Conservation (phyloP, 352 stramenopile species). For the Pythium biforme region DNA sequence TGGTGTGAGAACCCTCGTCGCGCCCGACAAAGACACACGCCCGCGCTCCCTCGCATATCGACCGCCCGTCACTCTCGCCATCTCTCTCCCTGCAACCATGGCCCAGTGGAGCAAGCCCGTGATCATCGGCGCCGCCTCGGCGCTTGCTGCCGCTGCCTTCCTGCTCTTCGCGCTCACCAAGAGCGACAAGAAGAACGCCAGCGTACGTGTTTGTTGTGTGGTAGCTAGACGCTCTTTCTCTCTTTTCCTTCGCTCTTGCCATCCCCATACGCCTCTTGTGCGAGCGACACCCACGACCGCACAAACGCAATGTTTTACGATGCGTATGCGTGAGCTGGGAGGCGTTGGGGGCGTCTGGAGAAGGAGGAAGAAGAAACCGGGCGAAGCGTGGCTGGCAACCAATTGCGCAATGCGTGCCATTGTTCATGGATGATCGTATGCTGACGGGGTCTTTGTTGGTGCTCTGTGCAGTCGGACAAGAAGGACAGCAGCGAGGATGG, state of each 20-base stretch:
- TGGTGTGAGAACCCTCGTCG: constrained; percentile 12
- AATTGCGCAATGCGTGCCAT: not conserved
- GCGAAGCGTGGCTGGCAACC: not conserved
- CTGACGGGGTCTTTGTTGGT: not conserved
- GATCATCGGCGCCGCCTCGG: constrained; percentile 75
- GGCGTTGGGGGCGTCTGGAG: too few relatives aligned
- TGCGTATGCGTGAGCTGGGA: too few relatives aligned
- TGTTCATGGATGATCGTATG: not conserved
- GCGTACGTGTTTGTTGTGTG: constrained; percentile 26
- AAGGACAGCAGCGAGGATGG: constrained; percentile 58
- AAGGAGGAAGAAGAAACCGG: too few relatives aligned
- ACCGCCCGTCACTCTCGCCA: not conserved
- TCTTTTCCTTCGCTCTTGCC: too few relatives aligned
- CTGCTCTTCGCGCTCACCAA: constrained; percentile 54
- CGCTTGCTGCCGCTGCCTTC: constrained; percentile 51
- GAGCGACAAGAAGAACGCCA: constrained; percentile 36
- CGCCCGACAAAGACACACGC: constrained; percentile 28
- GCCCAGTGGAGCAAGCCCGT: constrained; percentile 80
- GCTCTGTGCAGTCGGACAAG: constrained; percentile 38
- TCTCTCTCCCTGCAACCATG: constrained; percentile 33
- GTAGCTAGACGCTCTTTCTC: too few relatives aligned
- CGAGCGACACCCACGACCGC: too few relatives aligned
- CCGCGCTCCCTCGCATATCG: not conserved
- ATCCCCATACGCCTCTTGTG: too few relatives aligned
- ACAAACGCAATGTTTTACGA: too few relatives aligned